These are phyloP conservation scores for Sutorius australiensis DNA, from an alignment of 768 basidiomycete genomes.

Conservation along the genomic window DNA sequence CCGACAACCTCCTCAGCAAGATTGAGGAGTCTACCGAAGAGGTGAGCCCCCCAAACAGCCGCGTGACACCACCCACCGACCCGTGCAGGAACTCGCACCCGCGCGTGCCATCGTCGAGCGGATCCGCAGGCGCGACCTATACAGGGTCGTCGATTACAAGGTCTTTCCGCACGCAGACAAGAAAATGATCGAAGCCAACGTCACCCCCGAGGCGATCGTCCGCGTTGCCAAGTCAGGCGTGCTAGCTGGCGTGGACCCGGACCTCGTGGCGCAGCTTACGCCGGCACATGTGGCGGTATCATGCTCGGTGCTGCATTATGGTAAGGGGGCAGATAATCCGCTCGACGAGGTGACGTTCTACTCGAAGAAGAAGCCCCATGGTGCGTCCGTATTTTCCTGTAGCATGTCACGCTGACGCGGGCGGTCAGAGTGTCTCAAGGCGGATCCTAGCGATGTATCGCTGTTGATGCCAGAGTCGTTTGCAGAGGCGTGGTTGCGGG, in stretches of 20 bases:
- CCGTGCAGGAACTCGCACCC: slow-evolving; percentile 49
- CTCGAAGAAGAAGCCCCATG: slow-evolving; percentile 55
- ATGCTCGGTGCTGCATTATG: slow-evolving; percentile 67
- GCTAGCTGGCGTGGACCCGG: slow-evolving; percentile 24
- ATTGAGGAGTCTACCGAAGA: slow-evolving; percentile 52
- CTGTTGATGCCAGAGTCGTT: slow-evolving; percentile 61
- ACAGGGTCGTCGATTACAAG: slow-evolving; percentile 66
- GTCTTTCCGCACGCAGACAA: slow-evolving; percentile 37
- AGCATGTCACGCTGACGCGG: background rate
- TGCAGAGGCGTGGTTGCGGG: slow-evolving; percentile 63
- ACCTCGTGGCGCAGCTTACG: slow-evolving; percentile 34
- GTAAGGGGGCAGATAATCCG: slow-evolving; percentile 69
- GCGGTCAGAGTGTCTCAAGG: slow-evolving; percentile 39
- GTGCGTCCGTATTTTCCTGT: slow-evolving; percentile 38
- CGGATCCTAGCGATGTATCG: slow-evolving; percentile 57
- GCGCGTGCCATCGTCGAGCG: slow-evolving; percentile 62
- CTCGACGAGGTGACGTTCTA: slow-evolving; percentile 70
- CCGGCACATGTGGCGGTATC: slow-evolving; percentile 61
- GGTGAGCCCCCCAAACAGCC: slow-evolving; percentile 2
- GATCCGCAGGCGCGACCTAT: slow-evolving; percentile 61
- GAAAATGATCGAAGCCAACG: slow-evolving; percentile 19
- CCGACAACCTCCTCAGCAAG: slow-evolving; percentile 58
- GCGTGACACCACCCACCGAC: no score
- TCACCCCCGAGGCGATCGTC: slow-evolving; percentile 44
- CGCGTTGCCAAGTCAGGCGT: slow-evolving; percentile 34